A percentile compares a stretch with the other conserved stretches of the same genome.
Conservation (phyloP, 2,329 filamentous ascomycete species). For the Phyllosticta citrichinensis region DNA sequence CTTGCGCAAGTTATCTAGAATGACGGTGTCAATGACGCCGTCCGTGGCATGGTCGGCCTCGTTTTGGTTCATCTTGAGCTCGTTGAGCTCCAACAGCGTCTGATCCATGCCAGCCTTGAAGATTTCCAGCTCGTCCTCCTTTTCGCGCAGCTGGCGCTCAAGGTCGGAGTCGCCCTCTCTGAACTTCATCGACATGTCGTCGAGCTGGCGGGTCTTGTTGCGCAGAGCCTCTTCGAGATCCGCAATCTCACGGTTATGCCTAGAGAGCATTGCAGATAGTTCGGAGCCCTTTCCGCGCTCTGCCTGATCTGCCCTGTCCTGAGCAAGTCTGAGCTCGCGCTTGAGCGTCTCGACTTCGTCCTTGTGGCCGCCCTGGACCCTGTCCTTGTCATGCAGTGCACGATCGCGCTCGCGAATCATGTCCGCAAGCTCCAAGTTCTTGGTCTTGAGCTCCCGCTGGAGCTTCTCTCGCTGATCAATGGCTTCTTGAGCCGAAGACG, state of each 20-base stretch:
- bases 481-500: slow-evolving; percentile 90
- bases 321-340: slow-evolving; percentile 82
- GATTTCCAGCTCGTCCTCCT: slow-evolving; percentile 95
- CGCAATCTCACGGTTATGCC: slow-evolving; percentile 95
- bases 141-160: slow-evolving; percentile 76
- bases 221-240: slow-evolving; percentile 86
- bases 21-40: slow-evolving; percentile 80
- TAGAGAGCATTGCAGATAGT: slow-evolving; percentile 84
- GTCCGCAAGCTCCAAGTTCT: slow-evolving; percentile 95
- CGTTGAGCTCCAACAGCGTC: slow-evolving; percentile 83
- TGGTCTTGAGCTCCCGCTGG: slow-evolving; percentile 96
- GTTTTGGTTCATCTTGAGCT: slow-evolving; percentile 53
- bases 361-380: slow-evolving; percentile 72
- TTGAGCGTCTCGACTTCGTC: slow-evolving; percentile 92
- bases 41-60: slow-evolving; percentile 74
- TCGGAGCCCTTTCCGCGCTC: slow-evolving; percentile 92
- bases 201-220: slow-evolving; percentile 77
- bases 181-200: slow-evolving; percentile 69
- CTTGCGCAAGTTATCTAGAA: slow-evolving; percentile 78
- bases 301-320: slow-evolving; percentile 83
- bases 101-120: slow-evolving; percentile 98
- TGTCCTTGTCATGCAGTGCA: slow-evolving; percentile 85
- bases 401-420: slow-evolving; percentile 97
- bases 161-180: slow-evolving; percentile 77
- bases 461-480: slow-evolving; percentile 92